phyloP scores from a whole-genome alignment of 2,329 filamentous ascomycete species.

The Paecilomyces fulvus region DNA sequence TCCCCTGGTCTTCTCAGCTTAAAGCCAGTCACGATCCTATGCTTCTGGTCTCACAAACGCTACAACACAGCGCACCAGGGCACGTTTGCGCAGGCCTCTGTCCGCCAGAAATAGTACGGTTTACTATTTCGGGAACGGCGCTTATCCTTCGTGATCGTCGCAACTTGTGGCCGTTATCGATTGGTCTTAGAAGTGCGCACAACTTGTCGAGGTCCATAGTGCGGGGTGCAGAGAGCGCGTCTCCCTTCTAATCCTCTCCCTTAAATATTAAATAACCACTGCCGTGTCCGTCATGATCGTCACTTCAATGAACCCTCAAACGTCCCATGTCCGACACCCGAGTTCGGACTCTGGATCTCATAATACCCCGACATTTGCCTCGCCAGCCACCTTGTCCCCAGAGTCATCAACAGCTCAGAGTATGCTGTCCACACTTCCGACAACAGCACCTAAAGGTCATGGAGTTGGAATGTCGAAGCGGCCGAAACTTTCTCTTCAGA shows the following conservation, averaged over 20 bases:
- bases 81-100: background rate
- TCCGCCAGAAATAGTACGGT: background rate
- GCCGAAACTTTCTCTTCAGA: slow-evolving; percentile 56
- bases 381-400: slow-evolving; percentile 4
- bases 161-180: background rate
- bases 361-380: slow-evolving; percentile 9
- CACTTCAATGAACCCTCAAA: slow-evolving; percentile 14
- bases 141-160: background rate
- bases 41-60: background rate
- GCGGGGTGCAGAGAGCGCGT: background rate
- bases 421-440: slow-evolving; percentile 4
- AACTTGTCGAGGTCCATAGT: background rate
- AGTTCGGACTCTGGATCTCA: slow-evolving; percentile 6
- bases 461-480: slow-evolving; percentile 23
- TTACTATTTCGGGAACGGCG: background rate
- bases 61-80: background rate
- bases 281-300: slow-evolving; percentile 14
- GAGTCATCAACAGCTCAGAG: slow-evolving; percentile 7
- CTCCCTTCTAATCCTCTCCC: background rate
- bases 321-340: slow-evolving; percentile 7
- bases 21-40: background rate
- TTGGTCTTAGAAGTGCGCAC: background rate
- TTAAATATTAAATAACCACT: background rate
- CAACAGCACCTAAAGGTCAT: slow-evolving; percentile 7
- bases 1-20: background rate